Conservation (phyloP, 129 eudicot genomes). For the Gnaphalium uliginosum region DNA sequence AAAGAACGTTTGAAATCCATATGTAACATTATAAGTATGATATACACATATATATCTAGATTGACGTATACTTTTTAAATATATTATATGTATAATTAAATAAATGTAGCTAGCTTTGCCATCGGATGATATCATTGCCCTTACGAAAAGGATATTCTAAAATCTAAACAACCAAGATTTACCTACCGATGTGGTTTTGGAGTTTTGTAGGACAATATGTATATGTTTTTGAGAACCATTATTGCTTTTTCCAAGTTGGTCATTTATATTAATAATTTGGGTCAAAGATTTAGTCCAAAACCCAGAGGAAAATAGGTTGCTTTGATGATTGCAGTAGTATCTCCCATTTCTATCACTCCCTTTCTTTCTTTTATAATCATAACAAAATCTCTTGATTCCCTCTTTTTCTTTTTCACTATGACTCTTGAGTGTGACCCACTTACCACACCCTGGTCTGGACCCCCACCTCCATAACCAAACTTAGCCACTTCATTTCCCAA, state of each 20-base stretch:
- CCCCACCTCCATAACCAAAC: not conserved
- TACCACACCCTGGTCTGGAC: not conserved
- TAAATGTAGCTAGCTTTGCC: no score
- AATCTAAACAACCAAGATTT: no score
- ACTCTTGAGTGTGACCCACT: not conserved
- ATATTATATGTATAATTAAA: no score
- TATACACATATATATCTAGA: no score
- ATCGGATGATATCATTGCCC: no score
- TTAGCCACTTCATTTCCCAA: not conserved
- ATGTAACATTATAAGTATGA: no score
- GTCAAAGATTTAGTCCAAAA: conserved; percentile 42
- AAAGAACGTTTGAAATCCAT: no score
- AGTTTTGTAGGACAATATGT: conserved; percentile 6
- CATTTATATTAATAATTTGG: conserved; percentile 1
- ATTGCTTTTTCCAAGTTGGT: conserved; percentile 17
- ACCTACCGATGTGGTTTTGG: no score
- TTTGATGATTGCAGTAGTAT: conserved; percentile 72
- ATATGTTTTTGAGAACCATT: conserved; percentile 24
- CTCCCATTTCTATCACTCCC: conserved; percentile 38
- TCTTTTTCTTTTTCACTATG: conserved; percentile 31
- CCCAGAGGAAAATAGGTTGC: conserved; percentile 53
- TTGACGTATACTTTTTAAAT: no score
- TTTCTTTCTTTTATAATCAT: conserved; percentile 35
- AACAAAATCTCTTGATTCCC: conserved; percentile 32
- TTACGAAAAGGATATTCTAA: no score